A percentile compares a stretch with the other conserved stretches of the same genome.
These are phyloP conservation scores for Aquilaria sinensis DNA, from an alignment of 345 rosid species.

Conservation along the genomic window DNA sequence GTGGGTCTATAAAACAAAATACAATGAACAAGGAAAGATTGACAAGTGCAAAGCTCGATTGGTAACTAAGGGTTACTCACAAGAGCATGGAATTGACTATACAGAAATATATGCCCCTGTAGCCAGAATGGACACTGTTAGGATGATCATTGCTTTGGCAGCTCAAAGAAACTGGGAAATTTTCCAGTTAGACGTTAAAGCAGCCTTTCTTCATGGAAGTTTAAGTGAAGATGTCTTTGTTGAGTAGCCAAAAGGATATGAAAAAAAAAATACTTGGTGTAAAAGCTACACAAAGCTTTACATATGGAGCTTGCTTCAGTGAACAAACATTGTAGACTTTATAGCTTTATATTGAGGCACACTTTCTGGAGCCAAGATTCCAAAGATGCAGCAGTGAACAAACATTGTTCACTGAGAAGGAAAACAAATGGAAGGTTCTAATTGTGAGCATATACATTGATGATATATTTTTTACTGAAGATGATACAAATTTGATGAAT, in stretches of 20 bases:
- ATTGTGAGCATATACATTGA: constrained; percentile 1
- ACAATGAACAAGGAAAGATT: no score
- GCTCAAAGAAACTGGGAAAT: neutral
- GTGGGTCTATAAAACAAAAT: no score
- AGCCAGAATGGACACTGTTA: neutral
- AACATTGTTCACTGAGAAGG: neutral
- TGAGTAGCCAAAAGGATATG: neutral
- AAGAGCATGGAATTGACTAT: neutral
- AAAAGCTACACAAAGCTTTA: neutral
- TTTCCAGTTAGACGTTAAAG: constrained; percentile 2
- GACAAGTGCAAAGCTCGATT: no score
- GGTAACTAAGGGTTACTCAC: no score
- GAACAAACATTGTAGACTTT: no score
- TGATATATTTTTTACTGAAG: neutral
- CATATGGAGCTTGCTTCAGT: constrained; percentile 1
- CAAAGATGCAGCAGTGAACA: neutral
- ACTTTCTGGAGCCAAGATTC: neutral
- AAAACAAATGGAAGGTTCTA: neutral
- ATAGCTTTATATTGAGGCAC: neutral
- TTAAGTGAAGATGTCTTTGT: neutral
- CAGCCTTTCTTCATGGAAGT: neutral
- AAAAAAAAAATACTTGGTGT: neutral
- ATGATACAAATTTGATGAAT: neutral
- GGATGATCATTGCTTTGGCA: neutral
- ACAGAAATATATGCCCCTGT: no score